Percentiles rank a stretch among this genome's conserved stretches.
These are phyloP conservation scores for Umbelopsis sp. DNA, from an alignment of 192 early-diverging fungal genomes.

Conservation along the genomic window DNA sequence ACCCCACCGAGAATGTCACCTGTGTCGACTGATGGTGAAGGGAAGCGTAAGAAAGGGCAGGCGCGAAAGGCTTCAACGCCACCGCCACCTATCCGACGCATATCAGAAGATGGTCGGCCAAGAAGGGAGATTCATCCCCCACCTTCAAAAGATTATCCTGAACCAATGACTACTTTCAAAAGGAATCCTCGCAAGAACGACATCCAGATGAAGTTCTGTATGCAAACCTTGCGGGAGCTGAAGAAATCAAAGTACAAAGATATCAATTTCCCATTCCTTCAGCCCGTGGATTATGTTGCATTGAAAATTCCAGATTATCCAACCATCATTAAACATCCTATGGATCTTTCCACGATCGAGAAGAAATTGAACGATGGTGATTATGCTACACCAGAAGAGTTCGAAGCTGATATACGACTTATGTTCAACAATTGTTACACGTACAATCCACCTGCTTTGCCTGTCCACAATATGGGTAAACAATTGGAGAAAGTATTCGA, in stretches of 20 bases:
- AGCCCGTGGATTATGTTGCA: constrained; percentile 85
- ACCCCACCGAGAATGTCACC: constrained; percentile 28
- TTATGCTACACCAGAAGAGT: constrained; percentile 68
- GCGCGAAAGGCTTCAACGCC: constrained; percentile 26
- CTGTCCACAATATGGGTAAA: constrained; percentile 72
- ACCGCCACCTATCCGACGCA: constrained; percentile 35
- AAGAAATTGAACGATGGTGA: constrained; percentile 65
- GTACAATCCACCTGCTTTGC: constrained; percentile 73
- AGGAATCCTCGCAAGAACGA: constrained; percentile 49
- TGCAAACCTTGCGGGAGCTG: constrained; percentile 64
- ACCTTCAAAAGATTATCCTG: constrained; percentile 51
- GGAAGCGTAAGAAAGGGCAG: constrained; percentile 34
- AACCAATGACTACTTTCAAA: constrained; percentile 32
- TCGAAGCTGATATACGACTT: constrained; percentile 75
- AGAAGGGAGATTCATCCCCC: constrained; percentile 73
- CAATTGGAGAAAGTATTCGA: constrained; percentile 81
- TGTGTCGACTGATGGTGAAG: constrained; percentile 4
- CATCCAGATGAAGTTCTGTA: constrained; percentile 67
- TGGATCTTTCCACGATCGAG: constrained; percentile 85
- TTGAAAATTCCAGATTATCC: constrained; percentile 89
- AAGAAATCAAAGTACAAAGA: constrained; percentile 68
- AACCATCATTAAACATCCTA: constrained; percentile 82
- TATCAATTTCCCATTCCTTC: constrained; percentile 73
- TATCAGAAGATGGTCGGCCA: constrained; percentile 59
- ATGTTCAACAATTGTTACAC: constrained; percentile 87